Base-by-base conservation (phyloP, 257 asterid species). In the Nicotiana obtusifolia region DNA sequence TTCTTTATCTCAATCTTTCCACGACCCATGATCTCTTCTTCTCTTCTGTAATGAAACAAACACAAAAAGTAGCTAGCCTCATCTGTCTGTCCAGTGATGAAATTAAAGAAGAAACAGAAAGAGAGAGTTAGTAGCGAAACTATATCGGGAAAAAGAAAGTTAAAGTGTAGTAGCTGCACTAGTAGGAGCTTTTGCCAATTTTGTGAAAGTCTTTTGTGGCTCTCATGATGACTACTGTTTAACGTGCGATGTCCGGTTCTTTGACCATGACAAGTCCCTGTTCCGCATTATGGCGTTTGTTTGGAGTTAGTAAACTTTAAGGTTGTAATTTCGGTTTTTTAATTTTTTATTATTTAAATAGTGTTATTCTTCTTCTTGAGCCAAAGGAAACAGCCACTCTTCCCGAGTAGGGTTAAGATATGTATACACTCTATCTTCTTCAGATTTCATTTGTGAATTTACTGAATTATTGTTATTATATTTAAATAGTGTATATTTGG, bases 1-100 rank as follows among this genome's bases (percentile, higher is more conserved):
- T 83, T 87, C 85, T 86, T 86, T 81, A 91, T 86, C 90, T 90
- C 91, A 65, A 91, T 88, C 73, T 85, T 87, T 17, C 87, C 91
- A 31, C 89, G 88, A 15, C 84, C 88, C 90, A 84, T 88, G 49
- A 41, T 8, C 49, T 30, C 9, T 64, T 4, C 6, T 10, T 60
- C 6, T 60, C 24, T 44, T 19, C 4, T 22, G 56, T 41, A 37
- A 71, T 71, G 78, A 35, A 47, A 33, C 0, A 47, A 44, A 65
- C 8, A 13, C 9, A 8, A 49, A 15, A 24, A 47, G 41, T 15
- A 47, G 62, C 16, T 7, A 47, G 79, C 5, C 1, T 47, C 79
- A 71, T 22, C 16, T 60, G 33, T 61, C 8, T 64, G 69, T 26
- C 16, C 11, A 22, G 35, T 47, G 61, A 47, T 47, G 14, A 80